phyloP scores from a whole-genome alignment of 306 rosid genomes.

The Cucurbita pepo region DNA sequence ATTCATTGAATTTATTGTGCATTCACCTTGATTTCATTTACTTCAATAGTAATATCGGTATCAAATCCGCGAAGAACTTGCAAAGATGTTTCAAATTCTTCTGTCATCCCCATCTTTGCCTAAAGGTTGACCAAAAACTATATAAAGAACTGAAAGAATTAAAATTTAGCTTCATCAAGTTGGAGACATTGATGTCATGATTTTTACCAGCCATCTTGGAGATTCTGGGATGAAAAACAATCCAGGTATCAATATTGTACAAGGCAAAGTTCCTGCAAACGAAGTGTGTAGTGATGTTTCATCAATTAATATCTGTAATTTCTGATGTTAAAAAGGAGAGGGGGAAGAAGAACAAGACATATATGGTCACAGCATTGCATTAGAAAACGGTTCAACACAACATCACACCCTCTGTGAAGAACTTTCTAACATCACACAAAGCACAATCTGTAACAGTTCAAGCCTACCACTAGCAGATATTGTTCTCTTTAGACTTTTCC shows the following conservation, averaged over 20 bases:
- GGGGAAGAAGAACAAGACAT: not conserved
- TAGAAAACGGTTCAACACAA: not conserved
- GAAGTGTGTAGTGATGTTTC: conserved; percentile 1
- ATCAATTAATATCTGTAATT: not conserved
- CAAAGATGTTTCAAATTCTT: conserved; percentile 77
- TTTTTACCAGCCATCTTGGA: conserved; percentile 92
- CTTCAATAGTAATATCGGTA: conserved; percentile 71
- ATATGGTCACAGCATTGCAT: not conserved
- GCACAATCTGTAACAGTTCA: not conserved
- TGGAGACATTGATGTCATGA: conserved; percentile 1
- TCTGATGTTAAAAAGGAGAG: not conserved
- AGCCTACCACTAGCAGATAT: no score
- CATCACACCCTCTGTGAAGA: not conserved
- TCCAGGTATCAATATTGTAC: conserved; percentile 80
- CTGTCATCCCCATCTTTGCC: conserved; percentile 98
- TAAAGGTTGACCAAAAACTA: conserved; percentile 10
- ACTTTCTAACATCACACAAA: not conserved
- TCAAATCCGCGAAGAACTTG: conserved; percentile 95
- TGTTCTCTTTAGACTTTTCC: no score
- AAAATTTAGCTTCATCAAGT: not conserved
- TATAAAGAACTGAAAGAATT: conserved; percentile 5
- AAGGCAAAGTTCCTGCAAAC: conserved; percentile 67
- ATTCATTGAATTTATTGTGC: not conserved
- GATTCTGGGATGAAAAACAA: conserved; percentile 93
- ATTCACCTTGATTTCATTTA: conserved; percentile 60